These are phyloP conservation scores for Pneumocystis canis DNA, from an alignment of 1,139 yeast genomes.

Conservation along the genomic window DNA sequence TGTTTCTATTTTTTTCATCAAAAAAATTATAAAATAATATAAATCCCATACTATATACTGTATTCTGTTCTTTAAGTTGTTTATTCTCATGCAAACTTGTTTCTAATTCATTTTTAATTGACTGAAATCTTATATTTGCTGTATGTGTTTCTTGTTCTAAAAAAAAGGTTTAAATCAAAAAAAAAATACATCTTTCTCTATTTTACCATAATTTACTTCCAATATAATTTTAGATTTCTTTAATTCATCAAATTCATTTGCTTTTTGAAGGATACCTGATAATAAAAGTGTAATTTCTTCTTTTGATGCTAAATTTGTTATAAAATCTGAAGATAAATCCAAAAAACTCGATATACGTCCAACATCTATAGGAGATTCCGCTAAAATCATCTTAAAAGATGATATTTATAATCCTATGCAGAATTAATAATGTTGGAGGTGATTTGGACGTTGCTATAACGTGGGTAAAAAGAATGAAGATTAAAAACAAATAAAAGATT, in stretches of 20 bases:
- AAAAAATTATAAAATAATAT: not conserved
- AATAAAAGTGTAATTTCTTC: conserved; percentile 3
- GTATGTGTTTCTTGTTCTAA: conserved; percentile 11
- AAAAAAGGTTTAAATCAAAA: not conserved
- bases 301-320: not conserved
- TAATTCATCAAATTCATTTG: conserved; percentile 9
- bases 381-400: not conserved
- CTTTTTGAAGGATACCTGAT: conserved; percentile 6
- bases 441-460: not conserved
- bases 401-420: not conserved
- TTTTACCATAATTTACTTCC: conserved; percentile 7
- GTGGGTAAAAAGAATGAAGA: not conserved
- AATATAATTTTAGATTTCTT: conserved; percentile 9
- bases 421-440: not conserved
- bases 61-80: not conserved
- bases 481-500: not conserved
- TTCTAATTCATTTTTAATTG: conserved; percentile 3
- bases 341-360: conserved; percentile 7
- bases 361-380: not conserved
- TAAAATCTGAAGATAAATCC: conserved; percentile 4
- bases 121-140: conserved; percentile 3
- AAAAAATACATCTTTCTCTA: not conserved
- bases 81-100: not conserved
- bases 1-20: not conserved
- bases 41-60: not conserved